A percentile compares a stretch with the other conserved stretches of the same genome.
phyloP scores from a whole-genome alignment of 495 filamentous ascomycete genomes.

The Pseudevernia furfuracea region DNA sequence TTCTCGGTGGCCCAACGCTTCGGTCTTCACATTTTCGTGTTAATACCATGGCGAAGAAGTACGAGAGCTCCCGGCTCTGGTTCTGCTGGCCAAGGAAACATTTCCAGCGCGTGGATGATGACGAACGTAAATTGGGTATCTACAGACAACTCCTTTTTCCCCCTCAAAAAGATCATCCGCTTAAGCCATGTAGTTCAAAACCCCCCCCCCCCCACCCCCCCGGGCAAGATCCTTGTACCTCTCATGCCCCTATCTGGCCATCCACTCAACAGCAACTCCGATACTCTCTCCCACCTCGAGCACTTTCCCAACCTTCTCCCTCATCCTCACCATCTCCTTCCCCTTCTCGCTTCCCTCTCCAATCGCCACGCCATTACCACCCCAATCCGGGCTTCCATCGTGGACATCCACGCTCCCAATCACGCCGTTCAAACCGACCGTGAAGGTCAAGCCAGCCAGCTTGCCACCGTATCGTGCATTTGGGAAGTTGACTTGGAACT shows the following conservation, averaged over 20 bases:
- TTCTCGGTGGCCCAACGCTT: not conserved
- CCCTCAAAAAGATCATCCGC: not conserved
- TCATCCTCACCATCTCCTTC: conserved; percentile 22
- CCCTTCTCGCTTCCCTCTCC: conserved; percentile 26
- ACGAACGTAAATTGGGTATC: conserved; percentile 10
- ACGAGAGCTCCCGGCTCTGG: not conserved
- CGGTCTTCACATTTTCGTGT: not conserved
- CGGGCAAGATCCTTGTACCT: not conserved
- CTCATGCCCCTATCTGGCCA: conserved; percentile 12
- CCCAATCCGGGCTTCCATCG: conserved; percentile 23
- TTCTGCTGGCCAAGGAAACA: not conserved
- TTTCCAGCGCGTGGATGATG: no score
- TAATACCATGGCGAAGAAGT: not conserved
- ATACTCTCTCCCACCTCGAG: conserved; percentile 47
- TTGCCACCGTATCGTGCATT: conserved; percentile 26
- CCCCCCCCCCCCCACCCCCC: no score
- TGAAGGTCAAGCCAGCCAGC: conserved; percentile 45
- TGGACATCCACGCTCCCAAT: conserved; percentile 40
- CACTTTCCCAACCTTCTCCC: conserved; percentile 32
- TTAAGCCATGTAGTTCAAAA: no score
- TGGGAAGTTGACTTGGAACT: conserved; percentile 45
- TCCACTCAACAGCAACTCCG: conserved; percentile 53
- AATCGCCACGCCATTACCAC: conserved; percentile 14
- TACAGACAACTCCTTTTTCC: not conserved
- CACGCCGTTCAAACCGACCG: conserved; percentile 54